Base-by-base conservation (phyloP, 2,329 filamentous ascomycete genomes). In the Sporothrix luriei region DNA sequence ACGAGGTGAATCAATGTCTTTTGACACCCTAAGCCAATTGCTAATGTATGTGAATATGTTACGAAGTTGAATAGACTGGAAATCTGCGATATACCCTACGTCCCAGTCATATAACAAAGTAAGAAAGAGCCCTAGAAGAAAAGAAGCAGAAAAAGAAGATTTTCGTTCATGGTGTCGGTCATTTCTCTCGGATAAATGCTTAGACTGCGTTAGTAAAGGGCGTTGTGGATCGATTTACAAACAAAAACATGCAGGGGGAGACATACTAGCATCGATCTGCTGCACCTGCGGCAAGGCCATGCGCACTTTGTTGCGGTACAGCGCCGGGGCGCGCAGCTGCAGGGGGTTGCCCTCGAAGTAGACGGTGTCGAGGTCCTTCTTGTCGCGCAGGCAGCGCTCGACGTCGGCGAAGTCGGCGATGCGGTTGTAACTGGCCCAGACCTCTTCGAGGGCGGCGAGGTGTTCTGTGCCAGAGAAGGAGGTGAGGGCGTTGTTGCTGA, bases 261-360 rank as follows among this genome's bases (percentile, higher is more conserved):
- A 92, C 93, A 88, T 84, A 97, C 94, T 96, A 71, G 95, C 95
- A 87, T 99, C 95, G 78, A 99, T 97, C 83, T 99, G 94, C 78
- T 87, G 87, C 67, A 99, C 83, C 79, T 95, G 91, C 70, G 95
- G 95, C 79, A 99, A 80, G 46, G 93, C 91, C 78, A 99, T 81
- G 71, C 90, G 86, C 55, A 99, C 88, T 81, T 99, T 99, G 81
- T 97, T 98, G 76, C 95, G 85, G 80, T 99, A 99, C 72, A 97
- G 80, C 0, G 92, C 91, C n/a, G 91, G 91, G 4, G 87, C 88
- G 68, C 85, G 86, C 71, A 88, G 84, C 81, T 99, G 95, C 75
- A 99, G 79, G 33, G 94, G 94, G 76, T 97, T 97, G 1, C 93
- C 94, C 78, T 99, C 95, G 74, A 99, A 96, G 78, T 99, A 99